phyloP scores from a whole-genome alignment of 805 yeast genomes.

The Saccharomyces kudriavzevii region DNA sequence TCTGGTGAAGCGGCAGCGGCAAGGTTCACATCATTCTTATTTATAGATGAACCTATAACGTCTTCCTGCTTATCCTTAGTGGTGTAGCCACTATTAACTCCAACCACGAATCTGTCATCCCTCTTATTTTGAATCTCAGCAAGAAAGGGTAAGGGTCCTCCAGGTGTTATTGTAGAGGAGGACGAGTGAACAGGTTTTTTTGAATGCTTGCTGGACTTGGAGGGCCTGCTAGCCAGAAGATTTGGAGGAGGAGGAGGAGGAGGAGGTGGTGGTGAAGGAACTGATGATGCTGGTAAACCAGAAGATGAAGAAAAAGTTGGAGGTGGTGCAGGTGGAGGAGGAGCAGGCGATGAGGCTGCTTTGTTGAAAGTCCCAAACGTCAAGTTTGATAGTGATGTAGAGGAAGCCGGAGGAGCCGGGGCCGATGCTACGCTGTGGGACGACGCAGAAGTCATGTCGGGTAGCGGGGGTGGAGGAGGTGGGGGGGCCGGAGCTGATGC shows the following conservation, averaged over 20 bases:
- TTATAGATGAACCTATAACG: conserved; percentile 12
- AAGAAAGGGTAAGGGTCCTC: conserved; percentile 42
- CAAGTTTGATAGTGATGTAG: conserved; percentile 16
- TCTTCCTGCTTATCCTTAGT: conserved; percentile 18
- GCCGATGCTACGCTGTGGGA: conserved; percentile 12
- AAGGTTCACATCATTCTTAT: conserved; percentile 6
- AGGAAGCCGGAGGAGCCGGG: conserved; percentile 7
- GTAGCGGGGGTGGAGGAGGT: conserved; percentile 25
- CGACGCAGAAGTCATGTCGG: conserved; percentile 6
- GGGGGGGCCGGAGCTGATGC: conserved; percentile 25
- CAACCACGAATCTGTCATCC: conserved; percentile 40
- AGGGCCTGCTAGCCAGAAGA: background rate
- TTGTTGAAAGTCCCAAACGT: conserved; percentile 4
- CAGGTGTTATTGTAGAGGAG: conserved; percentile 17
- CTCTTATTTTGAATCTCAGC: conserved; percentile 44
- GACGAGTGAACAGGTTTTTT: conserved; percentile 2
- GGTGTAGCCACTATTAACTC: conserved; percentile 25
- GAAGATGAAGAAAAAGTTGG: conserved; percentile 3
- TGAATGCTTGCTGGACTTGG: background rate
- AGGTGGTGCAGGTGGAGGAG: conserved; percentile 20
- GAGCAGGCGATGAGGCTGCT: conserved; percentile 7
- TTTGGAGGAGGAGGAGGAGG: conserved; percentile 21
- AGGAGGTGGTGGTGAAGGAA: conserved; percentile 19
- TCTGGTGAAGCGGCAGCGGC: conserved; percentile 13
- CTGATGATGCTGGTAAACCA: conserved; percentile 7